Base-by-base conservation (phyloP, 768 basidiomycete species). In the Naganishia kalamii region DNA sequence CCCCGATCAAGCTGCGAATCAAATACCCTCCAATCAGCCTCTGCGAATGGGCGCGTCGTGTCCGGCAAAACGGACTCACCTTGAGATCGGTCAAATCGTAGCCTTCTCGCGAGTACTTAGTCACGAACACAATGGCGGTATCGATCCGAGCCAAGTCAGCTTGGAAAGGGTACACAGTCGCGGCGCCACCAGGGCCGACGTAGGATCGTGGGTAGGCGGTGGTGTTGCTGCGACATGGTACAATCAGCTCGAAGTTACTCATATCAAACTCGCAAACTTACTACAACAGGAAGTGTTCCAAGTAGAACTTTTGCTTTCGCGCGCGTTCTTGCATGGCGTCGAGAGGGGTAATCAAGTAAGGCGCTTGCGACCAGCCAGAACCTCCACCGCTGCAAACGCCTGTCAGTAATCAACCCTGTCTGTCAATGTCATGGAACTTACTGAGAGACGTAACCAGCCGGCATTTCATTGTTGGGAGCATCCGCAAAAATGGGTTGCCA, bases 321-420 rank as follows among this genome's bases (percentile, higher is more conserved):
- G 88, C 87, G 23, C 86, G 84, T 13, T 78, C 75, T 75, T 90
- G 88, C 69, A 92, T 85, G 3, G 88, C 89, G 72, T 89, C 87
- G 47, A 87, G 80, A 3, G 89, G 89, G 8, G 54, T 57, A 10
- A 57, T 37, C 4, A 57, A 15, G 54, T 37, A 57, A 23, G 54
- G 54, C 8, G 54, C 54, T 15, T 57, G 54, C 11, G 54, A 57
- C 54, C 54, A 57, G 12, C 54, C 54, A 35, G 54, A 57, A 23
- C 54, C 54, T 25, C 54, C 54, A 17, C 54, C 54, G 37, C 54
- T 57, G 54, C 12, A 41, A 5, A 21, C 11, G n/a, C n/a, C n/a
- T 40, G 23, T 57, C 5, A 57, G 35, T 27, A 5, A 40, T 57
- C 23, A n/a, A 7, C 8, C 27, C 4, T 23, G 10, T 13, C 7